phyloP scores from a whole-genome alignment of 1,284 basidiomycete species.

The Heterobasidion parviporum region DNA sequence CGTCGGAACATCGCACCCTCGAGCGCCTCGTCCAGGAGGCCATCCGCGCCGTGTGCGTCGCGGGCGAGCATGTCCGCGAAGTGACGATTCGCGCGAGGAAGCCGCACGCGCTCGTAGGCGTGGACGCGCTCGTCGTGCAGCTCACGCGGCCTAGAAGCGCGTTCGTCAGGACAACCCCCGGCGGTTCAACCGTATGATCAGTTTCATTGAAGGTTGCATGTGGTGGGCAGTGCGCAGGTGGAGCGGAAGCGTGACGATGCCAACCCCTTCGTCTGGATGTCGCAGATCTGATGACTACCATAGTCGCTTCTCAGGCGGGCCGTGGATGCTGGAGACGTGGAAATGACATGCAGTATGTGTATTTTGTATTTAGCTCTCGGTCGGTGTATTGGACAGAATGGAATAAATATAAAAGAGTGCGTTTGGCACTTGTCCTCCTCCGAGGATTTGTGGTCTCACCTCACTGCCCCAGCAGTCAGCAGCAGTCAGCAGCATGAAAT shows the following conservation, averaged over 20 bases:
- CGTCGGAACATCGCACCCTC: constrained; percentile 3
- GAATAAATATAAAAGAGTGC: not conserved
- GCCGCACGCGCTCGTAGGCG: not conserved
- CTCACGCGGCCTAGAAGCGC: constrained; percentile 5
- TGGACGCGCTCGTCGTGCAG: constrained; percentile 6
- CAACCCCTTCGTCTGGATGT: not conserved
- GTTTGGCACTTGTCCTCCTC: not conserved
- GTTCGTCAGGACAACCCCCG: not conserved
- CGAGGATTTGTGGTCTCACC: not conserved
- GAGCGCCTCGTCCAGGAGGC: constrained; percentile 10
- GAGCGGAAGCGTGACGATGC: not conserved
- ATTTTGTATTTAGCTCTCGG: not conserved
- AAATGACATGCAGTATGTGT: not conserved
- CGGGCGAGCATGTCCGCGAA: constrained; percentile 4
- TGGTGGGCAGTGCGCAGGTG: not conserved
- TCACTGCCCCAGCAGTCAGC: not conserved
- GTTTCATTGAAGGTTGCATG: not conserved
- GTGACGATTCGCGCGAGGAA: constrained; percentile 7
- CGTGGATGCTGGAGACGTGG: not conserved
- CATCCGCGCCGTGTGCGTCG: constrained; percentile 3
- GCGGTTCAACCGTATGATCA: not conserved
- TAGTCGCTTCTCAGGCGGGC: not conserved
- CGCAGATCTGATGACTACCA: not conserved
- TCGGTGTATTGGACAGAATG: not conserved
- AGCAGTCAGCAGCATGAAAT: not conserved